These are phyloP conservation scores for Rhodamnia argentea DNA, from an alignment of 345 rosid species.

Conservation along the genomic window DNA sequence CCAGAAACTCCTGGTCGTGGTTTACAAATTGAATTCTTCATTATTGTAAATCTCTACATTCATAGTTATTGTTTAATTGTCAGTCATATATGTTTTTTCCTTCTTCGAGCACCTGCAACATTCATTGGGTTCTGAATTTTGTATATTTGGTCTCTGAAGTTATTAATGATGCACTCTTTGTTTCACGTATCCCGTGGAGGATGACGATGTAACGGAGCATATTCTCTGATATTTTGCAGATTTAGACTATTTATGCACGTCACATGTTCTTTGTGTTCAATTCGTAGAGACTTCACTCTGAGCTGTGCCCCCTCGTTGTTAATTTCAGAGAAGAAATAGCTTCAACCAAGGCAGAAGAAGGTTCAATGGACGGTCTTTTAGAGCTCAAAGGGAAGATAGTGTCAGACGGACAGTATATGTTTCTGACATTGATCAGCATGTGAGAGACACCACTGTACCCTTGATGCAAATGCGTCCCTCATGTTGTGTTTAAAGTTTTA, in stretches of 20 bases:
- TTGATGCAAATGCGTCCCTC: neutral
- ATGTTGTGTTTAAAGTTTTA: neutral
- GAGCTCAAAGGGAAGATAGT: constrained; percentile 63
- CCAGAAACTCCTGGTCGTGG: neutral
- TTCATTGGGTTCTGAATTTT: neutral
- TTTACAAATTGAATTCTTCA: neutral
- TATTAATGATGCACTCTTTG: neutral
- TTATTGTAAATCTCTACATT: neutral
- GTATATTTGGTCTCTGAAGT: neutral
- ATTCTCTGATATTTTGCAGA: neutral
- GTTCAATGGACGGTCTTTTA: constrained; percentile 44
- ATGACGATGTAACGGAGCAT: neutral
- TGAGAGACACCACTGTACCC: constrained; percentile 7
- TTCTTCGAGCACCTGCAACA: neutral
- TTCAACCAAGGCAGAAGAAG: constrained; percentile 52
- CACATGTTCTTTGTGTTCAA: neutral
- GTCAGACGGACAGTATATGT: constrained; percentile 53
- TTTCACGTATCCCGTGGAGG: neutral
- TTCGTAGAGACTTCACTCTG: neutral
- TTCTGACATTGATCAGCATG: constrained; percentile 53
- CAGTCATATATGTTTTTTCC: neutral
- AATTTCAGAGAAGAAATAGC: constrained; percentile 47
- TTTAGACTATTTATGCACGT: neutral
- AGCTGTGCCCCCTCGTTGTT: neutral
- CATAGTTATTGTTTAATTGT: neutral